phyloP scores from a whole-genome alignment of 1,139 yeast species.

The Magnusiomyces tetraspermus region DNA sequence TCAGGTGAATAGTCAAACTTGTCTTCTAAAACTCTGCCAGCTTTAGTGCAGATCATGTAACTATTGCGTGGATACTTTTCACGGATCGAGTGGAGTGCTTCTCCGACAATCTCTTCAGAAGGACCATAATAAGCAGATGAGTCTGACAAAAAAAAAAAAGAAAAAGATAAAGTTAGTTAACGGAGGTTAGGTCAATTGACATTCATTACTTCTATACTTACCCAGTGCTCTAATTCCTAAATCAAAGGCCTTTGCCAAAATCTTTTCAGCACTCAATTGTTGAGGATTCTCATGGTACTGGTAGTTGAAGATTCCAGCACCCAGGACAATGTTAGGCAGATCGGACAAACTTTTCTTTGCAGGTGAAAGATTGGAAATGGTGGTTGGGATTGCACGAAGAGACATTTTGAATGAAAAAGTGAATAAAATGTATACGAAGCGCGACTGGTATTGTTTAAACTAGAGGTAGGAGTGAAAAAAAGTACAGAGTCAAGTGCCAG shows the following conservation, averaged over 20 bases:
- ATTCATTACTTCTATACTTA: background rate
- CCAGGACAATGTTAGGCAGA: slow-evolving; percentile 56
- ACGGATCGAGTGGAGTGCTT: slow-evolving; percentile 42
- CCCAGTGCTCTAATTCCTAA: slow-evolving; percentile 53
- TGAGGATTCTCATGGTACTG: slow-evolving; percentile 66
- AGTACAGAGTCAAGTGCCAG: too few species aligned
- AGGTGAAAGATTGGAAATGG: slow-evolving; percentile 8
- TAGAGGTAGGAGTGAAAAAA: too few species aligned
- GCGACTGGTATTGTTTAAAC: too few species aligned
- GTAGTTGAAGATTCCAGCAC: slow-evolving; percentile 79
- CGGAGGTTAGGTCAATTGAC: too few species aligned
- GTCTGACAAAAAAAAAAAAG: slow-evolving; percentile 34
- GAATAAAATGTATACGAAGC: background rate
- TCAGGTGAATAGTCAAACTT: slow-evolving; percentile 66
- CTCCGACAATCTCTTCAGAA: slow-evolving; percentile 66
- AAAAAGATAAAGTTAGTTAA: background rate
- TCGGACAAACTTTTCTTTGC: slow-evolving; percentile 18
- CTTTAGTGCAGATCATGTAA: slow-evolving; percentile 74
- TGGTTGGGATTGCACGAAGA: slow-evolving; percentile 12
- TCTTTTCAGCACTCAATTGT: slow-evolving; percentile 45
- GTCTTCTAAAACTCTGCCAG: slow-evolving; percentile 60
- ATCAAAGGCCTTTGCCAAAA: slow-evolving; percentile 51
- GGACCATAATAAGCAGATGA: slow-evolving; percentile 93
- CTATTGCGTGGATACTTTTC: slow-evolving; percentile 47
- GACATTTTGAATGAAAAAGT: background rate